phyloP scores from a whole-genome alignment of 257 asterid species.

The Datura wrightii region DNA sequence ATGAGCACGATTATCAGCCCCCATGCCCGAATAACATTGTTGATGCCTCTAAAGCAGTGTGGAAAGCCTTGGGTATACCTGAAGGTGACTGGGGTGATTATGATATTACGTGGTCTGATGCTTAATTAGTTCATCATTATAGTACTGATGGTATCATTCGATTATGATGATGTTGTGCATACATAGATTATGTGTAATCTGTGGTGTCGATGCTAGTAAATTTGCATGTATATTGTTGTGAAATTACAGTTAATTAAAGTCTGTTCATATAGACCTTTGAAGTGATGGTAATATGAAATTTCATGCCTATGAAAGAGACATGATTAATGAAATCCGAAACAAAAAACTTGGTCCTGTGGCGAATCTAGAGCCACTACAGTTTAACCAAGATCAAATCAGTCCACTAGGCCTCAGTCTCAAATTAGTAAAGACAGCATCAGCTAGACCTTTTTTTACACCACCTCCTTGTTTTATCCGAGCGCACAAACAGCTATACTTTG shows the following conservation, averaged over 20 bases:
- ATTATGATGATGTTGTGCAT: not conserved
- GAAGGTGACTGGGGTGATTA: constrained; percentile 41
- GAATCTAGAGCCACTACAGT: not conserved
- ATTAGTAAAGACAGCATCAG: not conserved
- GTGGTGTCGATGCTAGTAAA: not conserved
- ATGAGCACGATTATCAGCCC: not conserved
- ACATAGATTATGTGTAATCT: not conserved
- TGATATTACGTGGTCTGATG: constrained; percentile 41
- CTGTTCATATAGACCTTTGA: not conserved
- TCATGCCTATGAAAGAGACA: not conserved
- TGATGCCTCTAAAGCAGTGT: constrained; percentile 33
- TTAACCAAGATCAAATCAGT: constrained; percentile 5
- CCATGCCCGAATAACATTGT: constrained; percentile 14
- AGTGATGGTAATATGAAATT: not conserved
- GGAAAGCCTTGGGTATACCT: constrained; percentile 29
- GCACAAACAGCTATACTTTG: not conserved
- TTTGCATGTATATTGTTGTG: not conserved
- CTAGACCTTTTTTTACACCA: not conserved
- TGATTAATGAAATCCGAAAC: not conserved
- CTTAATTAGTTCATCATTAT: not conserved
- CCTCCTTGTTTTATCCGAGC: not conserved
- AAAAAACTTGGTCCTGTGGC: not conserved
- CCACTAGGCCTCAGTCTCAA: not conserved
- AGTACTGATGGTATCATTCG: not conserved
- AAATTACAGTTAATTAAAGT: not conserved